These are phyloP conservation scores for Labyrinthula sp. DNA, from an alignment of 352 stramenopile genomes.

Conservation along the genomic window DNA sequence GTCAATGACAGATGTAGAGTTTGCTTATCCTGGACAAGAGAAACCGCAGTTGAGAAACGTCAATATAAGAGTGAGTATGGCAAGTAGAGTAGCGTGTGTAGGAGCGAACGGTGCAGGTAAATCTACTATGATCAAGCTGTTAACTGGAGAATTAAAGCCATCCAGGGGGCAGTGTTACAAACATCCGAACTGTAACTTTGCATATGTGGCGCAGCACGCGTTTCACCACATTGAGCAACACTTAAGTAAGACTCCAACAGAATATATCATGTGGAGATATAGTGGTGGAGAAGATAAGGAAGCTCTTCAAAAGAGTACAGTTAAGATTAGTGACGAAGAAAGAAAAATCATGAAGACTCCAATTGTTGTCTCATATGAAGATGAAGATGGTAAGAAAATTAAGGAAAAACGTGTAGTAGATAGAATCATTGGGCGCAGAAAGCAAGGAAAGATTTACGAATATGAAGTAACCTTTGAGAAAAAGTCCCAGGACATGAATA, in stretches of 20 bases:
- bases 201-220: constrained; percentile 50
- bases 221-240: constrained; percentile 94
- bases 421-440: constrained; percentile 64
- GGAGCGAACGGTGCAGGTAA: constrained; percentile 87
- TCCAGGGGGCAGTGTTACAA: constrained; percentile 36
- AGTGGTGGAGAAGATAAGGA: constrained; percentile 61
- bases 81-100: constrained; percentile 80
- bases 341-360: constrained; percentile 72
- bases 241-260: constrained; percentile 70
- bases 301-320: constrained; percentile 40
- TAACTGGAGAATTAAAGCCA: constrained; percentile 49
- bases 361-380: constrained; percentile 14
- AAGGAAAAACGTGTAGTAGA: constrained; percentile 58
- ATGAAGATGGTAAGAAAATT: constrained; percentile 26
- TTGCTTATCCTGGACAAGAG: constrained; percentile 34
- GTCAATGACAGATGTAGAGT: constrained; percentile 57
- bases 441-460: constrained; percentile 78
- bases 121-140: constrained; percentile 90
- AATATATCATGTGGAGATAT: constrained; percentile 94
- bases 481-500: constrained; percentile 73
- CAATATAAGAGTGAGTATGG: constrained; percentile 73
- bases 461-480: constrained; percentile 92
- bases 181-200: constrained; percentile 34
- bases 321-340: constrained; percentile 69
- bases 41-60: constrained; percentile 40